Base-by-base conservation (phyloP, 352 stramenopile genomes). In the Phytophthora europaea region DNA sequence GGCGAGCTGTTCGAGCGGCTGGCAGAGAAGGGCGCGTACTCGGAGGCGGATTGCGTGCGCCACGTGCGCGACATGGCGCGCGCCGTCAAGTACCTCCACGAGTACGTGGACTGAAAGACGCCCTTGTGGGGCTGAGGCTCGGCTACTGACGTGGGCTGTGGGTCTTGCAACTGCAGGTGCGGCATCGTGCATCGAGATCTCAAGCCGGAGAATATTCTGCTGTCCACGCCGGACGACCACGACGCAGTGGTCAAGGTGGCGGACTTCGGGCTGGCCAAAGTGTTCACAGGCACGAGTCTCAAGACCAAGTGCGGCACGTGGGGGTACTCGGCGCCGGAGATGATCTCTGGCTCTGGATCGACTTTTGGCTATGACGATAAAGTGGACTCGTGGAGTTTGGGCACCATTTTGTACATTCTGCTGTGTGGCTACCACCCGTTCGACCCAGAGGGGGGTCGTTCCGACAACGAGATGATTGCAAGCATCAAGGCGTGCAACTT, bases 361-460 rank as follows among this genome's bases (percentile, higher is more conserved):
- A 71, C 77, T 16, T 95, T 95, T 52, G 84, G 86, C 10, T 97
- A 95, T 66, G 87, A 95, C 63, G 88, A 76, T 38, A 96, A 96
- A 56, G 90, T 96, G 20, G 90, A 97, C 52, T 92, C 90, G 36
- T 97, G 90, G 90, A 94, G 89, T 67, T 75, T 97, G n/a, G 90
- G 90, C 45, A 93, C 87, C 2, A 94, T 95, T 47, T 61, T 97
- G 54, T 95, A 97, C 73, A 97, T 95, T 75, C 66, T 97, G 83
- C 62, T 97, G 6, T 95, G 88, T 47, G 90, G 90, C 3, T 94
- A 92, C 54, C 90, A 97, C 60, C 90, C 90, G 22, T 97, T 97
- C 50, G 90, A 97, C 53, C 87, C 87, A 0, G 67, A 89, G 31
- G 89, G 89, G n/a, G 85, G 84, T 8, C 67, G 86, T 26, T 89